A percentile compares a stretch with the other conserved stretches of the same genome.
These are phyloP conservation scores for Scheffersomyces lignosus DNA, from an alignment of 805 yeast species.

Conservation along the genomic window DNA sequence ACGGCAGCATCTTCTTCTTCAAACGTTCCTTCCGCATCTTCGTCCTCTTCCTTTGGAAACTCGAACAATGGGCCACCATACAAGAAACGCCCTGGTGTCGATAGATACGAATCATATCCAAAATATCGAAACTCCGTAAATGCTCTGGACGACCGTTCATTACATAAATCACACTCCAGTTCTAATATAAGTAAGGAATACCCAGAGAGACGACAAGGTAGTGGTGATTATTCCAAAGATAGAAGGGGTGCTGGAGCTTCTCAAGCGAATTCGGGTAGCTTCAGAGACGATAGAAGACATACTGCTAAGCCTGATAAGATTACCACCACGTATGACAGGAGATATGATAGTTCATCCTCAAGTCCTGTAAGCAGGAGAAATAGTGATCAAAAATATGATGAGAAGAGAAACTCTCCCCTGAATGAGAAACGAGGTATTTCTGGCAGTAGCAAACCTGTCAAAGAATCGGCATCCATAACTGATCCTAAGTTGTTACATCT, in stretches of 20 bases:
- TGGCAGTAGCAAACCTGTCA: not conserved
- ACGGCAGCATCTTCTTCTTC: conserved; percentile 1
- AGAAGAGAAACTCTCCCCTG: not conserved
- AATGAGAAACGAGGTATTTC: not conserved
- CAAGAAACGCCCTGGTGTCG: conserved; percentile 14
- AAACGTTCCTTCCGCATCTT: too few relatives aligned
- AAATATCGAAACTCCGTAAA: not conserved
- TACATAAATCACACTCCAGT: not conserved
- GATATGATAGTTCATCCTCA: too few relatives aligned
- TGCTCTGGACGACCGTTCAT: not conserved
- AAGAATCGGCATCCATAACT: conserved; percentile 3
- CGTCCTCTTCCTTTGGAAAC: not conserved
- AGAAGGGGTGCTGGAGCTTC: not conserved
- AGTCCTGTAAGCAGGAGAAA: too few relatives aligned
- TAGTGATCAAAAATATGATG: conserved; percentile 1
- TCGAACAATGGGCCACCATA: conserved; percentile 1
- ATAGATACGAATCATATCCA: conserved; percentile 21
- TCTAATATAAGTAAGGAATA: not conserved
- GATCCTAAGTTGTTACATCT: conserved; percentile 14
- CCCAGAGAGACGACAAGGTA: not conserved
- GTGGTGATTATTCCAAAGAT: not conserved
- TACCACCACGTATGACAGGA: too few relatives aligned
- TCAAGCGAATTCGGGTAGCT: not conserved
- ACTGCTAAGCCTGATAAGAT: too few relatives aligned
- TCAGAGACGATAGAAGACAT: not conserved